Base-by-base conservation (phyloP, 1,284 basidiomycete species). In the Melampsora abietis-canadensis region DNA sequence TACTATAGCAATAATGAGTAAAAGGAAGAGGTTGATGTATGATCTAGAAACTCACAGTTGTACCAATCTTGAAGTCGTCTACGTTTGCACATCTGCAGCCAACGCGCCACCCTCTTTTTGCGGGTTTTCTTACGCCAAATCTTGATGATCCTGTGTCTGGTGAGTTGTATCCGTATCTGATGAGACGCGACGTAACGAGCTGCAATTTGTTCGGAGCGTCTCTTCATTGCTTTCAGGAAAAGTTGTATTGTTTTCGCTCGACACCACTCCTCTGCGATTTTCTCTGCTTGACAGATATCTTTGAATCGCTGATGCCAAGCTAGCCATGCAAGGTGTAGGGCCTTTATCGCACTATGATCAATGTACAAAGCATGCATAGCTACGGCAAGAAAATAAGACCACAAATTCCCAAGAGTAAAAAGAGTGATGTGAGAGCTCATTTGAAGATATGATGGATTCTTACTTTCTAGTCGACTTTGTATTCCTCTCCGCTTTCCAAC, bases 91-190 rank as follows among this genome's bases (percentile, higher is more conserved):
- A n/a, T 24, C n/a, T 34, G 57, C 17, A 37, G 44, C 68, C 68
- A 70, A 27, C 37, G 34, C 0, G 59, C 44, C 24, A 62, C 59
- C 44, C 34, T 44, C 37, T 62, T 63, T 59, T 60, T 70, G 8
- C 48, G 68, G 19, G 34, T 48, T 63, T 34, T 70, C 40, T 27
- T 57, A 37, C 59, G 57, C 68, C 68, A 70, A 15, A 70, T 24
- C 2, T 47, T 37, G 46, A 61, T 30, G 17, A 34, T 44, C 14
- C 44, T 63, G 24, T 62, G 59, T n/a, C 19, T 40, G 4, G 60
- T 46, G 30, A 70, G 48, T 19, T 48, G n/a, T 30, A 46, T 62
- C n/a, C 68, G 68, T 40, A 31, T 70, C 27, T 40, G 60, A 63
- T 44, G 24, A 12, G 68, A 30, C 44, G 21, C 21, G 2, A n/a